These are phyloP conservation scores for Gaillardinia entomophila DNA, from an alignment of 805 yeast species.

Conservation along the genomic window DNA sequence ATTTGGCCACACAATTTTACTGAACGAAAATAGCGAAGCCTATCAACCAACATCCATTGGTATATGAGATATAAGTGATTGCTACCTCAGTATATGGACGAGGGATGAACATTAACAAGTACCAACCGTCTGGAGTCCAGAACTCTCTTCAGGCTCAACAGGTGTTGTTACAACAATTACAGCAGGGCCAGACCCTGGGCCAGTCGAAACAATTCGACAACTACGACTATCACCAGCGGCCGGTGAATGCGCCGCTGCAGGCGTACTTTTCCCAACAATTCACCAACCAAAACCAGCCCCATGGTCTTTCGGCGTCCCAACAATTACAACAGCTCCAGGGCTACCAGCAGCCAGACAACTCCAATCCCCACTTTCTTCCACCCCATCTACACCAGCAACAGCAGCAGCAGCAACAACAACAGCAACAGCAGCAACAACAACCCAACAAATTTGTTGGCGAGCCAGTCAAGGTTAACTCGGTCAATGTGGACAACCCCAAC, in stretches of 20 bases:
- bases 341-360: constrained; percentile 13
- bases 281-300: neutral
- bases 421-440: constrained; percentile 5
- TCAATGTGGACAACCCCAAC: constrained; percentile 31
- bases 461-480: constrained; percentile 20
- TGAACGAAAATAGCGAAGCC: too few relatives aligned
- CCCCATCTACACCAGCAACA: constrained; percentile 9
- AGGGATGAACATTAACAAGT: constrained; percentile 19
- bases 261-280: neutral
- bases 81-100: too few relatives aligned
- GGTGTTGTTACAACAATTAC: constrained; percentile 36
- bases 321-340: constrained; percentile 18
- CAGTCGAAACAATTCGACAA: constrained; percentile 13
- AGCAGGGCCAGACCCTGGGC: constrained; percentile 25
- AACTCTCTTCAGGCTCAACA: constrained; percentile 38
- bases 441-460: constrained; percentile 2
- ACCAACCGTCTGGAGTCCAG: constrained; percentile 22
- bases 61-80: too few relatives aligned
- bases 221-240: constrained; percentile 31
- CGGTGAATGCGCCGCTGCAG: constrained; percentile 1
- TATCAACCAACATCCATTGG: too few relatives aligned
- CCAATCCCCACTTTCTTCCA: constrained; percentile 7
- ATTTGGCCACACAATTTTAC: too few relatives aligned
- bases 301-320: constrained; percentile 14
- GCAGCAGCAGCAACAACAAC: constrained; percentile 10